A percentile compares a stretch with the other conserved stretches of the same genome.
These are phyloP conservation scores for Lignosus rhinocerotis DNA, from an alignment of 1,284 basidiomycete species.

Conservation along the genomic window DNA sequence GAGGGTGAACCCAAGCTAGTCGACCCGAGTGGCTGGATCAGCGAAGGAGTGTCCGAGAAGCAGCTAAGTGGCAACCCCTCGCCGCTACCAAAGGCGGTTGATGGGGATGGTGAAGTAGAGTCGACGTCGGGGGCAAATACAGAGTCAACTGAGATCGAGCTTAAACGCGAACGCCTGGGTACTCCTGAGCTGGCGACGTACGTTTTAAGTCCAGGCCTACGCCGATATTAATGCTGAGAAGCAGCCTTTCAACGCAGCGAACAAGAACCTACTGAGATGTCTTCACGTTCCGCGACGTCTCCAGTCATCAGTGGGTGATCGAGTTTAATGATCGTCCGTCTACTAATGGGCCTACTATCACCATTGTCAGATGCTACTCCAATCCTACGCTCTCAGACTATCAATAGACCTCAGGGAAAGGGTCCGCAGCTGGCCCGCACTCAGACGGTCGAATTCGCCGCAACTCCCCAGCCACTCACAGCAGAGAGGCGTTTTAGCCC, in stretches of 20 bases:
- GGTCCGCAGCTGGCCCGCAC: constrained; percentile 37
- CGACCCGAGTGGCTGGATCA: constrained; percentile 79
- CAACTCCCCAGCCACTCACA: constrained; percentile 27
- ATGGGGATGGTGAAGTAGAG: neutral
- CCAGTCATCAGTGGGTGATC: constrained; percentile 16
- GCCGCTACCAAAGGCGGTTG: neutral
- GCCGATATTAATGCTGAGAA: constrained; percentile 25
- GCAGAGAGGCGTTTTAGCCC: constrained; percentile 18
- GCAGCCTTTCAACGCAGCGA: constrained; percentile 11
- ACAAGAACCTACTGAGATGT: constrained; percentile 12
- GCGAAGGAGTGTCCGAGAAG: constrained; percentile 38
- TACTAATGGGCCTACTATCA: neutral
- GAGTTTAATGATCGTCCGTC: neutral
- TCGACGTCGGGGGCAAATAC: constrained; percentile 11
- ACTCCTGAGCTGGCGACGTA: constrained; percentile 11
- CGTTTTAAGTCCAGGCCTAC: constrained; percentile 8
- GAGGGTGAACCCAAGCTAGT: constrained; percentile 80
- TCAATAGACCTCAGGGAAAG: constrained; percentile 14
- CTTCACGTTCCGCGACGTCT: constrained; percentile 8
- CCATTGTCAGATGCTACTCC: constrained; percentile 11
- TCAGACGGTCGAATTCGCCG: constrained; percentile 61
- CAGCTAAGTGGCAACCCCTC: neutral
- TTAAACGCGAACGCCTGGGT: neutral
- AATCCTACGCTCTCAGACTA: constrained; percentile 21
- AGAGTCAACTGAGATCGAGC: constrained; percentile 10